phyloP scores from a whole-genome alignment of 2,329 filamentous ascomycete genomes.

The Colletotrichum plurivorum region DNA sequence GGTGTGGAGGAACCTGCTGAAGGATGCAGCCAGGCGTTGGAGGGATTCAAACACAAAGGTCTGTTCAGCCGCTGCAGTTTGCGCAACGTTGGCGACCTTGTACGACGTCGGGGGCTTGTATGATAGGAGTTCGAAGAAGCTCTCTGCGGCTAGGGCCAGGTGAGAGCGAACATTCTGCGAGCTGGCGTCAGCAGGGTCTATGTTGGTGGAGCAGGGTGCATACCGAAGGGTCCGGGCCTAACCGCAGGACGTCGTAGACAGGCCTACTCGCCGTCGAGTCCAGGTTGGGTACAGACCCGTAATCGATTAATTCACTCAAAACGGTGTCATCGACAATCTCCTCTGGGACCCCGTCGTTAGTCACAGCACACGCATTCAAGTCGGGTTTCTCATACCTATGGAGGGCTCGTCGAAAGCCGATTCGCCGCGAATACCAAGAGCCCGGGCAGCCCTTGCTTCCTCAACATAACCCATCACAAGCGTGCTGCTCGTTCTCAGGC shows the following conservation, averaged over 20 bases:
- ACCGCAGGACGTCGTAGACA: slow-evolving; percentile 60
- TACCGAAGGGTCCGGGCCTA: slow-evolving; percentile 68
- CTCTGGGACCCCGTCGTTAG: slow-evolving; percentile 46
- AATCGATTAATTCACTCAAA: slow-evolving; percentile 64
- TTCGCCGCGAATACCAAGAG: slow-evolving; percentile 56
- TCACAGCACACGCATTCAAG: background rate
- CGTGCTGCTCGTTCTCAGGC: slow-evolving; percentile 65
- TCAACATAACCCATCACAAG: slow-evolving; percentile 67
- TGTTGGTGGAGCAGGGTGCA: slow-evolving; percentile 38
- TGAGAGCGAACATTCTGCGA: slow-evolving; percentile 65
- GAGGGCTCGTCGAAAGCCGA: slow-evolving; percentile 60
- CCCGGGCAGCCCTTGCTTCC: slow-evolving; percentile 61
- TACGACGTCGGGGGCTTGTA: slow-evolving; percentile 65
- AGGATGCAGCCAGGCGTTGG: slow-evolving; percentile 57
- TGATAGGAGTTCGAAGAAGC: slow-evolving; percentile 64
- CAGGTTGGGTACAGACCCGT: slow-evolving; percentile 65
- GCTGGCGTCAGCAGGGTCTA: slow-evolving; percentile 16
- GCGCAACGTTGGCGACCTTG: slow-evolving; percentile 59
- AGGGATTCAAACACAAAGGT: slow-evolving; percentile 60
- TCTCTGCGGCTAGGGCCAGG: slow-evolving; percentile 63
- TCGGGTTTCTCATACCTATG: slow-evolving; percentile 55
- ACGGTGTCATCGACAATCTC: slow-evolving; percentile 56
- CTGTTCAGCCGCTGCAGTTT: slow-evolving; percentile 57
- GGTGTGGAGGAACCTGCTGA: slow-evolving; percentile 55
- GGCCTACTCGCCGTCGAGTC: slow-evolving; percentile 54